A percentile compares a stretch with the other conserved stretches of the same genome.
These are phyloP conservation scores for Naematelia encephala DNA, from an alignment of 768 basidiomycete species.

Conservation along the genomic window DNA sequence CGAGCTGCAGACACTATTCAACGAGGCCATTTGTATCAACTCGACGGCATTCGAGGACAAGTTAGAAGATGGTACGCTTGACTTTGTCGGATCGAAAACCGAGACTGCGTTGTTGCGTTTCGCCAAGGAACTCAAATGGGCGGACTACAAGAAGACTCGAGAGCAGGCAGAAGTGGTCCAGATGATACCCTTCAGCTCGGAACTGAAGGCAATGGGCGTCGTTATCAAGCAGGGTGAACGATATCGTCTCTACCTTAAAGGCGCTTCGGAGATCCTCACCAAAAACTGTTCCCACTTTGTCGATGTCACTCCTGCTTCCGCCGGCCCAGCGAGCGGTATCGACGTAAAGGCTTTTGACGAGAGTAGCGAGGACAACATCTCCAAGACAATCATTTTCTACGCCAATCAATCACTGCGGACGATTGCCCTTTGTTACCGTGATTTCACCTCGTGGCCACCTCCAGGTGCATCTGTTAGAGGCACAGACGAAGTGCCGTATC, in stretches of 20 bases:
- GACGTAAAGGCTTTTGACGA: conserved; percentile 64
- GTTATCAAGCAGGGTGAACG: conserved; percentile 62
- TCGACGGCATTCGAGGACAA: conserved; percentile 83
- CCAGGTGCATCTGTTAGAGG: conserved; percentile 22
- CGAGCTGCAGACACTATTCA: conserved; percentile 65
- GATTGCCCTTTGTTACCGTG: conserved; percentile 88
- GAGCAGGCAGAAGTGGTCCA: conserved; percentile 65
- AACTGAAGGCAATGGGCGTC: conserved; percentile 91
- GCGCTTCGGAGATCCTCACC: conserved; percentile 87
- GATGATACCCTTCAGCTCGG: conserved; percentile 90
- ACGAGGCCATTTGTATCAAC: conserved; percentile 82
- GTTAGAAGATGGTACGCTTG: conserved; percentile 61
- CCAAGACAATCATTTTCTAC: conserved; percentile 91
- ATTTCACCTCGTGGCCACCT: conserved; percentile 84
- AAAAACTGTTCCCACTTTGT: conserved; percentile 72
- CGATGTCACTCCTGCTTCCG: conserved; percentile 55
- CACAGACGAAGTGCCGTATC: conserved; percentile 55
- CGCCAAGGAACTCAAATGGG: conserved; percentile 76
- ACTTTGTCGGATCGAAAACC: conserved; percentile 89
- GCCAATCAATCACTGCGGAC: conserved; percentile 94
- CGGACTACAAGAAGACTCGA: conserved; percentile 64
- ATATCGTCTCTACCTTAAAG: conserved; percentile 79
- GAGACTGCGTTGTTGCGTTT: conserved; percentile 87
- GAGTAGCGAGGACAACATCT: conserved; percentile 72
- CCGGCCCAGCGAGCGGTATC: conserved; percentile 47